Evolutionary conservation across 1,284 basidiomycete genomes (phyloP).

Genomic region (Gomphus sp.): DNA sequence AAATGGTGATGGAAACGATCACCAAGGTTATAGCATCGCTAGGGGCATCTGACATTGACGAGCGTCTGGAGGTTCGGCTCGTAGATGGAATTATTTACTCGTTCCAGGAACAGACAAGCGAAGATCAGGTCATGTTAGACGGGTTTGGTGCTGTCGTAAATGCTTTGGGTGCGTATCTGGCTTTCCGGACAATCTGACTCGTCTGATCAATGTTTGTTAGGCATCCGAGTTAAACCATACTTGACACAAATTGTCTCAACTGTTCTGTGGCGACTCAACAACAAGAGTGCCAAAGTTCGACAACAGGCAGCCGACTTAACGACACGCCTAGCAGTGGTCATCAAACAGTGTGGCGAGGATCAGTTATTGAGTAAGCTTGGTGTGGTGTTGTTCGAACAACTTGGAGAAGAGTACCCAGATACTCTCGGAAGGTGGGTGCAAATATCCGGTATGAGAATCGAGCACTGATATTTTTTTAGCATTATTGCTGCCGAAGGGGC

Average conservation of each 20-base stretch:
- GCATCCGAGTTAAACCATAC: constrained; percentile 97
- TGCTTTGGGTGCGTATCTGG: constrained; percentile 51
- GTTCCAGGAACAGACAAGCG: constrained; percentile 98
- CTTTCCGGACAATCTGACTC: not conserved
- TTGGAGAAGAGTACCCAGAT: constrained; percentile 99
- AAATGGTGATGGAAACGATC: constrained; percentile 99
- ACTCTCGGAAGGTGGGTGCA: constrained; percentile 64
- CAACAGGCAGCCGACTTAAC: constrained; percentile 98
- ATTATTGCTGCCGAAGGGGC: constrained; percentile 98
- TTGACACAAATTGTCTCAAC: constrained; percentile 99
- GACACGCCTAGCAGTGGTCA: constrained; percentile 89
- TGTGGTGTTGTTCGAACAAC: constrained; percentile 94
- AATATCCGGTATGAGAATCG: not conserved
- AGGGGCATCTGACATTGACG: constrained; percentile 95
- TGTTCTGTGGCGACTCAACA: constrained; percentile 97
- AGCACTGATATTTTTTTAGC: constrained; percentile 32
- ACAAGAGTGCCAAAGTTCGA: constrained; percentile 98
- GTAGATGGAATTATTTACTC: constrained; percentile 99
- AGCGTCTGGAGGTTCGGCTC: constrained; percentile 87
- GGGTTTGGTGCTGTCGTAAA: constrained; percentile 97
- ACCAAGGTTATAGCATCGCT: constrained; percentile 91
- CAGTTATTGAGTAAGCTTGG: constrained; percentile 93
- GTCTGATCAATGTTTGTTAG: constrained; percentile 22
- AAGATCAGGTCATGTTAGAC: constrained; percentile 98
- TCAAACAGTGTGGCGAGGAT: constrained; percentile 98